A percentile compares a stretch with the other conserved stretches of the same genome.
phyloP scores from a whole-genome alignment of 192 early-diverging fungal genomes.

The Mortierella hygrophila region DNA sequence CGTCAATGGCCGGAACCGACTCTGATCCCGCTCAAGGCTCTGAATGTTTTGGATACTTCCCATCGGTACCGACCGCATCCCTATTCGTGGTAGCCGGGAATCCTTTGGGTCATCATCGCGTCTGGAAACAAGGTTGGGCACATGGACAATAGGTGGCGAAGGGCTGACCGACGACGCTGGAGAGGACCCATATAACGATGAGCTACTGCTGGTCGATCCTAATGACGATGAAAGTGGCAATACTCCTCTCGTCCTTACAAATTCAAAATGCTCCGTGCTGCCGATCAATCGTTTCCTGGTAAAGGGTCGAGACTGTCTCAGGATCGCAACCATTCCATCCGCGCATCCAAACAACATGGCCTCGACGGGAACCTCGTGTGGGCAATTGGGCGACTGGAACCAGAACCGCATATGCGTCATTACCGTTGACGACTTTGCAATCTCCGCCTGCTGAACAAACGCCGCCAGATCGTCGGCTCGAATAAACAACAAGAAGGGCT shows the following conservation, averaged over 20 bases:
- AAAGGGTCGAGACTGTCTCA: conserved; percentile 22
- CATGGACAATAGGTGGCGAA: neutral
- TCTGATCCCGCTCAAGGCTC: neutral
- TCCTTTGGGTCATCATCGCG: neutral
- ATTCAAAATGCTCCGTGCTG: neutral
- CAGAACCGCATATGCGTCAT: conserved; percentile 39
- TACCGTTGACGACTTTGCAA: conserved; percentile 20
- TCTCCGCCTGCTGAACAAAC: conserved; percentile 32
- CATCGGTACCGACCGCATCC: neutral
- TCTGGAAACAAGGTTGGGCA: neutral
- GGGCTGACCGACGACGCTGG: neutral
- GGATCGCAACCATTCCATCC: conserved; percentile 21
- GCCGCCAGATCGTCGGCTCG: conserved; percentile 36
- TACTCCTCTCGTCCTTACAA: neutral
- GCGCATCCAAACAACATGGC: conserved; percentile 25
- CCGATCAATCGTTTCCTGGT: conserved; percentile 11
- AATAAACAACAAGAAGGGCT: conserved; percentile 28
- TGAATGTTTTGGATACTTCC: neutral
- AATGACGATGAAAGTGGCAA: neutral
- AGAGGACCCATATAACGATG: neutral
- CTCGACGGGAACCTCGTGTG: conserved; percentile 30
- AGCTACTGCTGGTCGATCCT: neutral
- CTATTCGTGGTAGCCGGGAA: neutral
- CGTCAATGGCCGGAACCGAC: neutral
- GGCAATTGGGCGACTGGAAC: conserved; percentile 31